A percentile compares a stretch with the other conserved stretches of the same genome.
These are phyloP conservation scores for Diplodia intermedia DNA, from an alignment of 2,329 filamentous ascomycete genomes.

Conservation along the genomic window DNA sequence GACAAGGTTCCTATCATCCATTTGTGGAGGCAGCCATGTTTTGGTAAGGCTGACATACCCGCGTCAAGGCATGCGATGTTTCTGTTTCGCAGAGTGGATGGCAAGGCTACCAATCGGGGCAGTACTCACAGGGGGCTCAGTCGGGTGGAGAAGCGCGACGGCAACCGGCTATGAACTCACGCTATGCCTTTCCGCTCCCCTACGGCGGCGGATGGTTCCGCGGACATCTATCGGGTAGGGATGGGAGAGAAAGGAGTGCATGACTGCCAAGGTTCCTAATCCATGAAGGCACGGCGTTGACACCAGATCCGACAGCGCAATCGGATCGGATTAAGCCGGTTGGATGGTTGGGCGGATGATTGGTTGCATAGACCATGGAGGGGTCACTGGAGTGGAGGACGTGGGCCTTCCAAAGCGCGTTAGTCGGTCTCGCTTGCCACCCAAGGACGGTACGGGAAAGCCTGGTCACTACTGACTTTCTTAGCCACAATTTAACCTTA, in stretches of 20 bases:
- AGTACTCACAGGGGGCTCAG: neutral
- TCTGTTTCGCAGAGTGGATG: neutral
- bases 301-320: neutral
- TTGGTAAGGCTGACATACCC: neutral
- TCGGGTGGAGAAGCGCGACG: neutral
- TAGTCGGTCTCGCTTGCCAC: constrained; percentile 3
- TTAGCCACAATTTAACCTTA: constrained; percentile 28
- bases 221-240: neutral
- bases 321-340: neutral
- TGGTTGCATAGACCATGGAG: neutral
- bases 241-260: neutral
- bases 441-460: constrained; percentile 7
- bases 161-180: neutral
- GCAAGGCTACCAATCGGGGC: neutral
- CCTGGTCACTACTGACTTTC: neutral
- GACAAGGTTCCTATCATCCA: neutral
- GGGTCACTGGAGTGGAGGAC: neutral
- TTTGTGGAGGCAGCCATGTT: constrained; percentile 8
- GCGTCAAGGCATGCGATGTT: neutral
- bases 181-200: neutral
- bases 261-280: neutral
- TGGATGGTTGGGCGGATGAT: neutral
- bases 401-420: constrained; percentile 17
- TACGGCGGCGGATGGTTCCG: neutral
- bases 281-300: neutral